Evolutionary conservation across 345 rosid genomes (phyloP), one percentile per base, ranked within the genome.

Genomic region (Lagerstroemia speciosa): DNA sequence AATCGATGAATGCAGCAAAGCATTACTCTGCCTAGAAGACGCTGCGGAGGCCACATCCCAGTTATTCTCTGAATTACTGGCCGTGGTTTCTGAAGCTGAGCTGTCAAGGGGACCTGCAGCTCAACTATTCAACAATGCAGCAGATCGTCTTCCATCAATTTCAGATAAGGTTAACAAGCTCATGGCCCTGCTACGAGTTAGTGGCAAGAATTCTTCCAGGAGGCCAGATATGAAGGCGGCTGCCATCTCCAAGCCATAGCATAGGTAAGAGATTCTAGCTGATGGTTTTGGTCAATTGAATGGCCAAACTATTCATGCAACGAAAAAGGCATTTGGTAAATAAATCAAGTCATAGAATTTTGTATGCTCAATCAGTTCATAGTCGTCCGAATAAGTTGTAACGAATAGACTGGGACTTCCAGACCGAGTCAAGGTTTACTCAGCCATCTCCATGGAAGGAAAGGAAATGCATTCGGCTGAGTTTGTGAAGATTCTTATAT

Each of bases 1-100:
- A 77, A 71, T 85, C 32, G 66, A 40, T 10, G 71, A 74, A 68
- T 91, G 96, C 76, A 82, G 72, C 72, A 78, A 81, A 71, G 89
- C 93, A 69, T 73, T 87, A 43, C 74, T 74, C 20, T 65, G 67
- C 38, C 70, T 89, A 71, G 76, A 87, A 8, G 36, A 65, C 10
- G 89, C 91, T 55, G 81, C 87, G 12, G 70, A 79, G 20, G 69
- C 66, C 58, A 83, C 75, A 31, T 67, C 75, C 37, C 72, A 75
- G 67, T 65, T 83, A 65, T 78, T 86, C 70, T 65, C 83, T 20
- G 76, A 86, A 67, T 58, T 86, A 68, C 76, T 63, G 46, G 46
- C 73, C 22, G 64, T 26, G 68, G 66, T 40, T 70, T 76, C 87
- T 1, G 48, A 69, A 46, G 85, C 80, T 69, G 86, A 76, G 74